Percentiles rank a stretch among this genome's conserved stretches.
Evolutionary conservation across 768 basidiomycete species (phyloP).

Genomic region (Pleurotus djamor): DNA sequence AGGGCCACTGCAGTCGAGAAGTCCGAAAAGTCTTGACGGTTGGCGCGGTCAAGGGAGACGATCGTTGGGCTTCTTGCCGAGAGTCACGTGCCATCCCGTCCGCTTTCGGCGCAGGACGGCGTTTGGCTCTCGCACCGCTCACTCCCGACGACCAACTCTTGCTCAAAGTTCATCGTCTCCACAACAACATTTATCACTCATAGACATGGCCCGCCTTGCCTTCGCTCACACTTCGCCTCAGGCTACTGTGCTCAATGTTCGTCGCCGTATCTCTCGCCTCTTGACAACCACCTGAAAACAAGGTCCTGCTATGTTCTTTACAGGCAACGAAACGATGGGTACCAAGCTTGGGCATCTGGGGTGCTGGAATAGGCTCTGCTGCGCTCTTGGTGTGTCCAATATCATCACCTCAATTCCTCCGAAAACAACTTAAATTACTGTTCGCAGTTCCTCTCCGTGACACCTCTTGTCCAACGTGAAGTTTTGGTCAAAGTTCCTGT

Average conservation of each 20-base stretch:
- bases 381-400: constrained; percentile 58
- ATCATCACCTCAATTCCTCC: not conserved
- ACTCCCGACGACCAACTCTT: constrained; percentile 7
- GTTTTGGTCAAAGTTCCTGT: constrained; percentile 72
- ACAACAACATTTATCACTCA: not conserved
- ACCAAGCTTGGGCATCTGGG: constrained; percentile 66
- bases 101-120: constrained; percentile 1
- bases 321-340: constrained; percentile 60
- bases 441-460: constrained; percentile 71
- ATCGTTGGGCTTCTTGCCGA: not conserved
- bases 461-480: constrained; percentile 79
- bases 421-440: not conserved
- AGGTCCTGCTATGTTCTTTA: constrained; percentile 9
- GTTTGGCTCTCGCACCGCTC: constrained; percentile 6
- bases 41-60: not conserved
- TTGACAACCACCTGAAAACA: not conserved
- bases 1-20: no score
- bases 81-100: not conserved
- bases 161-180: not conserved
- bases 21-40: no score
- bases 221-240: not conserved
- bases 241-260: constrained; percentile 14
- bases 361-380: constrained; percentile 62
- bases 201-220: constrained; percentile 38
- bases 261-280: not conserved